Percentiles rank a stretch among this genome's conserved stretches.
phyloP scores from a whole-genome alignment of 148 eudicot species.

The Camellia lanceoleosa region DNA sequence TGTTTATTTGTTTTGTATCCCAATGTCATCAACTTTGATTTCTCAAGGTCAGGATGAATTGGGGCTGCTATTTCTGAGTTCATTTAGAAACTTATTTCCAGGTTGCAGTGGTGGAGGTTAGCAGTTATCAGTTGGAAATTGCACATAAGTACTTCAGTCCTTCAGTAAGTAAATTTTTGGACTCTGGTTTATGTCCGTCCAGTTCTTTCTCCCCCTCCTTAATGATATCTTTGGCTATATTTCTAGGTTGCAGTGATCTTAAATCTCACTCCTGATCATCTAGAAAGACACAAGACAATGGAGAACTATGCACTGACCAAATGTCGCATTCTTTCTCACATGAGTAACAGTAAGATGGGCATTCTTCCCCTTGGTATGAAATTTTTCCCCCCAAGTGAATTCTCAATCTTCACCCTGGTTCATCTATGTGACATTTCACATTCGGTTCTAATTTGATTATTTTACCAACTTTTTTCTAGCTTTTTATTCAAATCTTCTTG shows the following conservation, averaged over 20 bases:
- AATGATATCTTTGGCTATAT: background rate
- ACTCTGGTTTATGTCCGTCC: background rate
- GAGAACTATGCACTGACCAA: conserved; percentile 13
- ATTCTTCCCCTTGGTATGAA: conserved; percentile 11
- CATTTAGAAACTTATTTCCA: background rate
- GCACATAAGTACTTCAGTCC: conserved; percentile 14
- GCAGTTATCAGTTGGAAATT: conserved; percentile 24
- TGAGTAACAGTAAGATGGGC: conserved; percentile 8
- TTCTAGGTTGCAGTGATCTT: conserved; percentile 19
- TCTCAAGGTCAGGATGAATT: background rate
- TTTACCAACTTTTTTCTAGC: background rate
- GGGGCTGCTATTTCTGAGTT: background rate
- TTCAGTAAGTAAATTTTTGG: conserved; percentile 14
- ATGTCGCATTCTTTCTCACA: conserved; percentile 14
- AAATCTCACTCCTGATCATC: conserved; percentile 24
- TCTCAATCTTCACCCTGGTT: background rate
- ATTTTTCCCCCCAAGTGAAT: background rate
- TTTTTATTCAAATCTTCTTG: background rate
- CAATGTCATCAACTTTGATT: background rate
- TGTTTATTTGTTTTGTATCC: background rate
- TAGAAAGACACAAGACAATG: conserved; percentile 22
- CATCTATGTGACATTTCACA: background rate
- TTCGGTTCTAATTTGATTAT: background rate
- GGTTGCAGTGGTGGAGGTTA: conserved; percentile 23
- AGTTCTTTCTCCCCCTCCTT: background rate